These are phyloP conservation scores for Evernia prunastri DNA, from an alignment of 495 filamentous ascomycete genomes.

Conservation along the genomic window DNA sequence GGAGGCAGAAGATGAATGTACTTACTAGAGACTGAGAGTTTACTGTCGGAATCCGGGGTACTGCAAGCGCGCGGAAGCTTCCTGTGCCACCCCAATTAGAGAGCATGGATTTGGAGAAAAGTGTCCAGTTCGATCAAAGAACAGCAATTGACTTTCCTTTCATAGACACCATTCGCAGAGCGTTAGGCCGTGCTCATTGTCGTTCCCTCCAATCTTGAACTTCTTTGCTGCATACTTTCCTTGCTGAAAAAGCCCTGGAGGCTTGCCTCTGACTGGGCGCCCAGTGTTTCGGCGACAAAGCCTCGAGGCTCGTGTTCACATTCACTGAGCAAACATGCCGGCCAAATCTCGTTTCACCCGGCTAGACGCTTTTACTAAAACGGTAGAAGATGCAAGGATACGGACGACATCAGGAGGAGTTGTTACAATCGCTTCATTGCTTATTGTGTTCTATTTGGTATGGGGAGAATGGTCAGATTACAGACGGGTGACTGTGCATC, in stretches of 20 bases:
- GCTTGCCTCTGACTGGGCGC: constrained; percentile 18
- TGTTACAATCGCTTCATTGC: constrained; percentile 81
- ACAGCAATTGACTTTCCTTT: background rate
- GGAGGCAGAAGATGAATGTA: background rate
- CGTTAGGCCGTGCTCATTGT: background rate
- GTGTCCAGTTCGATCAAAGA: constrained; percentile 11
- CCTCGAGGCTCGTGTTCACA: constrained; percentile 20
- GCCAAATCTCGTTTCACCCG: constrained; percentile 80
- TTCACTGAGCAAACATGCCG: constrained; percentile 37
- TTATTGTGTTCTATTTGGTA: constrained; percentile 79
- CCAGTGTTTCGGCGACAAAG: constrained; percentile 17
- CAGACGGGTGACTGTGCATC: constrained; percentile 73
- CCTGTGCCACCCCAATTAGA: constrained; percentile 11
- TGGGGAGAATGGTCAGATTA: constrained; percentile 98
- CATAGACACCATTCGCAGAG: background rate
- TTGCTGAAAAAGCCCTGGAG: constrained; percentile 29
- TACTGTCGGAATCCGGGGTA: constrained; percentile 1
- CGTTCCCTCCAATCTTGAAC: background rate
- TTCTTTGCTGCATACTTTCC: background rate
- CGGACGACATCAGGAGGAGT: constrained; percentile 96
- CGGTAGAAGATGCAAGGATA: constrained; percentile 93
- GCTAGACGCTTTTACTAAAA: constrained; percentile 98
- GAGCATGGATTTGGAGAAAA: constrained; percentile 1
- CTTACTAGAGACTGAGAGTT: too few relatives aligned
- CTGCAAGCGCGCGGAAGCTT: constrained; percentile 9